Base-by-base conservation (phyloP, 2,329 filamentous ascomycete genomes). In the Cadophora sp. region DNA sequence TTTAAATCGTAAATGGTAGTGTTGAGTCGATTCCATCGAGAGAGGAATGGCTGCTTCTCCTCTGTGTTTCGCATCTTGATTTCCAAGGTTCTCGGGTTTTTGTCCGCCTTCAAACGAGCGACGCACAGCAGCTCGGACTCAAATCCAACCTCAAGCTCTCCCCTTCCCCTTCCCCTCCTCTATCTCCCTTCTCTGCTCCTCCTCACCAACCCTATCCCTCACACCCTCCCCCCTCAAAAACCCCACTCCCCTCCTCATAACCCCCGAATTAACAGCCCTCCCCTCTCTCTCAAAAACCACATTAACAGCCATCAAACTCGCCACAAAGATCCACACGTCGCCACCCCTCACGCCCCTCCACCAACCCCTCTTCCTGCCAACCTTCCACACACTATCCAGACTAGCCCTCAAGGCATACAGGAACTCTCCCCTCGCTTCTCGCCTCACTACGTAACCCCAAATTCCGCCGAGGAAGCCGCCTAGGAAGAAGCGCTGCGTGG, bases 401-500 rank as follows among this genome's bases (percentile, higher is more conserved):
- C 91, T 93, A n/a, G 90, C 82, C 1, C 94, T 86, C 34, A 92
- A 88, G 71, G 88, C 90, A 79, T 96, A 96, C 69, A 97, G 75
- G 79, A 97, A 97, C 65, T 92, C 86, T 1, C 85, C 84, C 19
- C 92, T 82, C 51, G 90, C 87, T 69, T 85, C 82, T 61, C 83
- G 83, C 55, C 90, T 84, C 77, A 94, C 91, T 1, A 97, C 81
- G 79, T 92, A 92, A 0, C 92, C 92, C 89, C 94, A 97, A 29
- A 96, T 80, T 0, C 96, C 96, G 0, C 92, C 93, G 1, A 97
- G 76, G 78, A 95, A 92, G 8, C 96, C 95, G 63, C 93, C 92
- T 0, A 97, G 83, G 84, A 97, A 97, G 85, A 96, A 97, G 26
- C 96, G 88, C 78, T 96, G 92, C 0, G 91, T 94, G 0, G 94